Conservation (phyloP, 2,329 filamentous ascomycete genomes). For the Arthrobotrys megalospora region DNA sequence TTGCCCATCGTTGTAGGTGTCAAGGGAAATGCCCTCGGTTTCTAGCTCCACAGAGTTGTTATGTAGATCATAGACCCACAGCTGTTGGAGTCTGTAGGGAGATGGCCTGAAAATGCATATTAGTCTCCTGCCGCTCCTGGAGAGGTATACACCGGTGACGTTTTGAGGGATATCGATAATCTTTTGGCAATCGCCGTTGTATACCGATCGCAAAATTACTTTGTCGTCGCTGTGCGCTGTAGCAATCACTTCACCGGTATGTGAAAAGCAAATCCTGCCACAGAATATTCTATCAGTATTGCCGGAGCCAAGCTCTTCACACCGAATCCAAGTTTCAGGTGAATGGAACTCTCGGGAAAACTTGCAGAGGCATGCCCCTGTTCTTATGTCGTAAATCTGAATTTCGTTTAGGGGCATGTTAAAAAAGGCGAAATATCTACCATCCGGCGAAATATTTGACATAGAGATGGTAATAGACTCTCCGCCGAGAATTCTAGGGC, state of each 20-base stretch:
- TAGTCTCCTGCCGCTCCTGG: not conserved
- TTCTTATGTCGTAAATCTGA: not conserved
- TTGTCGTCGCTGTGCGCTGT: not conserved
- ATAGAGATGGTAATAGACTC: not conserved
- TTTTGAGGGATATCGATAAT: not conserved
- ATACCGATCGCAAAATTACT: not conserved
- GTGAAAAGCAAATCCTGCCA: not conserved
- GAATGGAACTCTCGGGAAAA: no score
- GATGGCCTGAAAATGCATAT: not conserved
- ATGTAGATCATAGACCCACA: not conserved
- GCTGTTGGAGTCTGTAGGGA: no score
- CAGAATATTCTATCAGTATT: no score
- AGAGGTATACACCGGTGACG: not conserved
- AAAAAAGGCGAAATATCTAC: not conserved
- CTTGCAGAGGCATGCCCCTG: not conserved
- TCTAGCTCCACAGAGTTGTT: not conserved
- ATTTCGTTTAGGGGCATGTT: not conserved
- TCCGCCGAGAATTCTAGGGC: not conserved
- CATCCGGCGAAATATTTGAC: not conserved
- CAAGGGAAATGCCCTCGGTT: not conserved
- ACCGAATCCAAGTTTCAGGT: no score
- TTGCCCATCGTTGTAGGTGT: no score
- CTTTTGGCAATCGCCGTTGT: not conserved
- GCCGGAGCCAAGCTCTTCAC: no score
- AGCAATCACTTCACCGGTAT: not conserved